Conservation (phyloP, 2,329 filamentous ascomycete species). For the Phaeophleospora eucalypticola region DNA sequence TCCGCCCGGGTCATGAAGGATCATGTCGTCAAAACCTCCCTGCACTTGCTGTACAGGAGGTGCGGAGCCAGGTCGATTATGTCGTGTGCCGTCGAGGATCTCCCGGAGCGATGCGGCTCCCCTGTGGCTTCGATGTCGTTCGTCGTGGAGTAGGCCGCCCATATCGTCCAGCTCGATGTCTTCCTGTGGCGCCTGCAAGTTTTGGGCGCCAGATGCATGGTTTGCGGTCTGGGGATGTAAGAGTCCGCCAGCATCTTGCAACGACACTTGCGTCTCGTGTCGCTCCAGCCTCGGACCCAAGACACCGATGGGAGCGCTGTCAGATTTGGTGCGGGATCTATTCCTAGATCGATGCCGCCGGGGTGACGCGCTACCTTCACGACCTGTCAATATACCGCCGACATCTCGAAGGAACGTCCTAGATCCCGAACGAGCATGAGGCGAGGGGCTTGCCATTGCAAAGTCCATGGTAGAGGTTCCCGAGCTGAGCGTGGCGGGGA, state of each 20-base stretch:
- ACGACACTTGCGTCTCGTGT: constrained; percentile 25
- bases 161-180: constrained; percentile 21
- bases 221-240: background rate
- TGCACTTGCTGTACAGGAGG: constrained; percentile 1
- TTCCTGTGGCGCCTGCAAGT: constrained; percentile 2
- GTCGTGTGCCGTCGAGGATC: constrained; percentile 7
- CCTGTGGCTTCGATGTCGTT: constrained; percentile 3
- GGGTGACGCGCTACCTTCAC: constrained; percentile 6
- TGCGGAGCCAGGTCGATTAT: background rate
- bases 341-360: constrained; percentile 5
- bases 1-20: constrained; percentile 22
- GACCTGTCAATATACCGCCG: constrained; percentile 25
- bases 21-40: constrained; percentile 19
- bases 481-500: constrained; percentile 37
- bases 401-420: constrained; percentile 31
- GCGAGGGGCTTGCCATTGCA: constrained; percentile 23
- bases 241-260: constrained; percentile 33
- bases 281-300: constrained; percentile 27
- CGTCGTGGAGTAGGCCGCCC: constrained; percentile 14
- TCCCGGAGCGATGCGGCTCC: constrained; percentile 12
- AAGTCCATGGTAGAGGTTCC: constrained; percentile 41
- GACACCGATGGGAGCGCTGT: constrained; percentile 23
- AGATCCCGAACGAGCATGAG: constrained; percentile 27
- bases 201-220: background rate
- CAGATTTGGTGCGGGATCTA: background rate